Conservation (phyloP, 306 rosid species). For the Arachis hypogaea region DNA sequence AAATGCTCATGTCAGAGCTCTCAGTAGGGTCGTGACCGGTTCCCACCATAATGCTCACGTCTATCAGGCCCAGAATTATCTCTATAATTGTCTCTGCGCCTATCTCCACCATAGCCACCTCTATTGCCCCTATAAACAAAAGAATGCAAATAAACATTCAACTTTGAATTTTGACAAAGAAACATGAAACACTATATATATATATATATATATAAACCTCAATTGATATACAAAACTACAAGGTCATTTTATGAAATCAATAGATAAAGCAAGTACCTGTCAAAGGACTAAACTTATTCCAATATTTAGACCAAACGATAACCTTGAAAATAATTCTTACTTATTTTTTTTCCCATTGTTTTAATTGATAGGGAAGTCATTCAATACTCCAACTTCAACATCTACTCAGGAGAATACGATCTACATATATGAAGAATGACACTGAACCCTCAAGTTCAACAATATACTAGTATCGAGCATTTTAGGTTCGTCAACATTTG, state of each 20-base stretch:
- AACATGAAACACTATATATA: background rate
- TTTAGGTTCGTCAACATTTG: background rate
- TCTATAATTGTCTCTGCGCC: conserved; percentile 86
- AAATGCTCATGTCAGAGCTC: conserved; percentile 53
- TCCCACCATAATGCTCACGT: conserved; percentile 89
- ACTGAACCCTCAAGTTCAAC: background rate
- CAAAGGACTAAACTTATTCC: background rate
- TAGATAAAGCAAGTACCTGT: background rate
- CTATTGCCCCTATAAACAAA: conserved; percentile 67
- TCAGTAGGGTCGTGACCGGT: conserved; percentile 93
- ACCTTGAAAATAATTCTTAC: background rate
- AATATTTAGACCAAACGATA: background rate
- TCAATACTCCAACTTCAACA: background rate
- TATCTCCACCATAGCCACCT: conserved; percentile 97
- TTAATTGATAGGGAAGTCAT: background rate
- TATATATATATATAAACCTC: background rate
- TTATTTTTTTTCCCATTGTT: too few species aligned
- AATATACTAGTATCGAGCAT: background rate
- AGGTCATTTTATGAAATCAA: background rate
- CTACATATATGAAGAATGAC: background rate
- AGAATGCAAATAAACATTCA: conserved; percentile 2
- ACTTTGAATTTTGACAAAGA: background rate
- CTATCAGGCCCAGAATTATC: conserved; percentile 87
- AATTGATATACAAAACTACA: background rate
- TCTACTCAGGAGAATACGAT: background rate